Conservation (phyloP, 768 basidiomycete genomes). For the Sporobolomyces phaffii region DNA sequence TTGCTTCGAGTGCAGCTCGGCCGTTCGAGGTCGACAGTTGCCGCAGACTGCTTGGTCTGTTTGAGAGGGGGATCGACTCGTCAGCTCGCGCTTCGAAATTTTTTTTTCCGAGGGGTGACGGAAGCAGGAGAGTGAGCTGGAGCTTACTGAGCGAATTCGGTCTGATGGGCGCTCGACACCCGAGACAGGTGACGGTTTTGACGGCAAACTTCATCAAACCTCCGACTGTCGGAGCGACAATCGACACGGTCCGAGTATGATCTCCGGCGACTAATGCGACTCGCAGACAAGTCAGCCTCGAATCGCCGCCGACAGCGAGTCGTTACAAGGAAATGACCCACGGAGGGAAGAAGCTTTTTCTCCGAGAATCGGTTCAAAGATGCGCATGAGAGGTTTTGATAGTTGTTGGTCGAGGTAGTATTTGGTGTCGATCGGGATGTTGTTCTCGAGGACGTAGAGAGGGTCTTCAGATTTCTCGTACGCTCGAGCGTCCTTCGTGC, state of each 20-base stretch:
- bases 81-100: too few species aligned
- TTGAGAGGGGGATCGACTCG: too few species aligned
- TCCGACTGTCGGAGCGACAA: conserved; percentile 91
- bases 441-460: conserved; percentile 93
- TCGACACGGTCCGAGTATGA: conserved; percentile 89
- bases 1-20: conserved; percentile 91
- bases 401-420: conserved; percentile 98
- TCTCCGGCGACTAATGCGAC: conserved; percentile 73
- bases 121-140: background rate
- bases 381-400: conserved; percentile 90
- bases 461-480: conserved; percentile 99
- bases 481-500: conserved; percentile 88
- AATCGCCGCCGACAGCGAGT: background rate
- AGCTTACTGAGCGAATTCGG: conserved; percentile 23
- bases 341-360: conserved; percentile 74
- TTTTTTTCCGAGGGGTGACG: too few species aligned
- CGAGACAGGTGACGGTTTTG: conserved; percentile 87
- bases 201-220: conserved; percentile 99
- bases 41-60: conserved; percentile 91
- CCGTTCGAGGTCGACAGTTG: conserved; percentile 77
- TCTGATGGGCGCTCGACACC: conserved; percentile 81
- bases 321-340: background rate
- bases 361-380: conserved; percentile 95
- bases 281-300: too few species aligned
- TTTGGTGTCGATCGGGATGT: conserved; percentile 93